phyloP scores from a whole-genome alignment of 306 rosid genomes.

The Cicer bijugum region DNA sequence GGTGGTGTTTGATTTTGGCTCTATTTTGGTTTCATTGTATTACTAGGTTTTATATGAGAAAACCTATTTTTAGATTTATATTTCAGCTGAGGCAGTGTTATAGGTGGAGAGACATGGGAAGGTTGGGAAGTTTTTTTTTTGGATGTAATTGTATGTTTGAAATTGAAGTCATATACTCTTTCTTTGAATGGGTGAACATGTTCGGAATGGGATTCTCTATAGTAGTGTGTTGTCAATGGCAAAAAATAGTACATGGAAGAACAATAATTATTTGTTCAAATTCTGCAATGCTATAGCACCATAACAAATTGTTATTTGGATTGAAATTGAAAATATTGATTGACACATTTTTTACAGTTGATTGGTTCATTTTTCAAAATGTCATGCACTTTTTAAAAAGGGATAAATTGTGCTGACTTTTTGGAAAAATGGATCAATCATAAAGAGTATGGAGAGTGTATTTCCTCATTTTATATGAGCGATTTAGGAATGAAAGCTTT shows the following conservation, averaged over 20 bases:
- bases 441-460: not conserved
- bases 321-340: not conserved
- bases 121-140: not conserved
- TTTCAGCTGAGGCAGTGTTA: slow-evolving; percentile 9
- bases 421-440: not conserved
- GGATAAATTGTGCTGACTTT: not conserved
- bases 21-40: not conserved
- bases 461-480: not conserved
- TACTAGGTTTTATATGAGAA: not conserved
- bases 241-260: not conserved
- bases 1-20: not conserved
- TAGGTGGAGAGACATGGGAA: not conserved
- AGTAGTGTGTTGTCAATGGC: not conserved
- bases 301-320: not conserved
- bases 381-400: not conserved
- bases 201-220: not conserved
- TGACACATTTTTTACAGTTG: not conserved
- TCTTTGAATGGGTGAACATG: not conserved
- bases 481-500: not conserved
- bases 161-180: not conserved
- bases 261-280: not conserved
- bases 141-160: not conserved
- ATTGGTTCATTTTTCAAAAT: not conserved
- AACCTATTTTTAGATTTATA: not conserved
- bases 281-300: not conserved